Evolutionary conservation across 2,329 filamentous ascomycete genomes (phyloP), one percentile per base, ranked within the genome.

Genomic region (Didymella pomorum): DNA sequence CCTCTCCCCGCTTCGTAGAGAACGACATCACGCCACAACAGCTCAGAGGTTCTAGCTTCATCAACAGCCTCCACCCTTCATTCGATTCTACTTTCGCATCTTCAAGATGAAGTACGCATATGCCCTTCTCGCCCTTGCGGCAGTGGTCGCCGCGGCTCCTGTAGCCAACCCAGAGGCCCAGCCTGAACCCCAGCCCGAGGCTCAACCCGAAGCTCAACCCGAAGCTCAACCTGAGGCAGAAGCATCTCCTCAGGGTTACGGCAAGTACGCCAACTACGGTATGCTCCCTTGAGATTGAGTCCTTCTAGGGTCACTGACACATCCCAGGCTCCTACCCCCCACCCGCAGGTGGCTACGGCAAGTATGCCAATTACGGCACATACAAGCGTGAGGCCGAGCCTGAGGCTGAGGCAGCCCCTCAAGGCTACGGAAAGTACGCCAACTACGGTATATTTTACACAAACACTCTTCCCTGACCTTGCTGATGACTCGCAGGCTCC

Each of bases 31-130:
- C 23, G 56, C 50, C 56, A 51, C 51, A 42, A 35, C 55, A 42
- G 23, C 33, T 23, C 46, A 54, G 41, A 46, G 45, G 45, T 43
- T 29, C 41, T 4, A 53, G 25, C 29, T 28, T 12, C 18, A 41
- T 25, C 39, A 53, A 16, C 29, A 44, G 11, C 39, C 25, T 47
- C 47, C 25, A 16, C 5, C 20, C 10, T 8, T 39, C 28, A 23
- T 42, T 33, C 29, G 48, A 35, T 7, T 45, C 44, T 37, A 53
- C 28, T 9, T n/a, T 16, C 18, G 44, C 1, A 29, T 23, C 16
- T 28, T 12, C 52, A 63, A 6, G 26, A 71, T 71, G 66, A 70
- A 69, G 61, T 54, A 63, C 46, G 47, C 62, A 12, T 48, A 66
- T 20, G 49, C 62, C 6, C 52, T 72, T 37, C 58, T 71, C 46